A percentile compares a stretch with the other conserved stretches of the same genome.
Evolutionary conservation across 2,329 filamentous ascomycete genomes (phyloP).

Genomic region (Drechslerella stenobrocha): DNA sequence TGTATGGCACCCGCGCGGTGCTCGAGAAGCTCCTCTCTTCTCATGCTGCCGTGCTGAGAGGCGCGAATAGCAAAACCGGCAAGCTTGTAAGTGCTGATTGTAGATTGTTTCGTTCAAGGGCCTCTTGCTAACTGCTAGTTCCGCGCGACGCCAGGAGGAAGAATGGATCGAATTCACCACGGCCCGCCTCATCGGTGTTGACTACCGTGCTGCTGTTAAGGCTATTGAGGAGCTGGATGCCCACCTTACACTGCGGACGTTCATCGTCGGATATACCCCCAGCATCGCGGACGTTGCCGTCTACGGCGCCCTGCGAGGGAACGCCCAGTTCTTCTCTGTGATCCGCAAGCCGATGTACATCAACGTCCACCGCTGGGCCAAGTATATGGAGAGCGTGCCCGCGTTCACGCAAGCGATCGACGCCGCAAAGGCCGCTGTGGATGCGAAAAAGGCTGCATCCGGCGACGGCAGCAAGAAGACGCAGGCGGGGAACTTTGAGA

Average conservation of each 20-base stretch:
- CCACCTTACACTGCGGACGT: constrained; percentile 82
- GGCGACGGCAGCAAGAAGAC: constrained; percentile 57
- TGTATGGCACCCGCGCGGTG: constrained; percentile 51
- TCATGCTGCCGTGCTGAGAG: constrained; percentile 48
- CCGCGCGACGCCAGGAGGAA: constrained; percentile 54
- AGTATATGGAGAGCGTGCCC: constrained; percentile 78
- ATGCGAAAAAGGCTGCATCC: constrained; percentile 67
- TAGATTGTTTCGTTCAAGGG: not conserved
- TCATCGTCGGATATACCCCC: constrained; percentile 78
- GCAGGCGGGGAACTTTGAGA: constrained; percentile 85
- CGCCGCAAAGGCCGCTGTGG: constrained; percentile 68
- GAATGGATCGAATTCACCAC: constrained; percentile 64
- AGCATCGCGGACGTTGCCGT: constrained; percentile 77
- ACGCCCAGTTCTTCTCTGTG: constrained; percentile 74
- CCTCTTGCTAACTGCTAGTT: not conserved
- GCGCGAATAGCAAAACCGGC: constrained; percentile 47
- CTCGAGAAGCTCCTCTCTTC: constrained; percentile 51
- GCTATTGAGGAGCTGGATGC: constrained; percentile 77
- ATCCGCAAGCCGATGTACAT: constrained; percentile 66
- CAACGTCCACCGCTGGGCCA: constrained; percentile 85
- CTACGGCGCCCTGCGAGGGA: constrained; percentile 80
- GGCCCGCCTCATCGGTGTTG: constrained; percentile 60
- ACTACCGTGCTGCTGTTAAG: constrained; percentile 81
- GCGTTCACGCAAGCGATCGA: constrained; percentile 74
- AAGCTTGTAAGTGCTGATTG: constrained; percentile 9